These are phyloP conservation scores for Fraxinus latifolia DNA, from an alignment of 305 asterid species.

Conservation along the genomic window DNA sequence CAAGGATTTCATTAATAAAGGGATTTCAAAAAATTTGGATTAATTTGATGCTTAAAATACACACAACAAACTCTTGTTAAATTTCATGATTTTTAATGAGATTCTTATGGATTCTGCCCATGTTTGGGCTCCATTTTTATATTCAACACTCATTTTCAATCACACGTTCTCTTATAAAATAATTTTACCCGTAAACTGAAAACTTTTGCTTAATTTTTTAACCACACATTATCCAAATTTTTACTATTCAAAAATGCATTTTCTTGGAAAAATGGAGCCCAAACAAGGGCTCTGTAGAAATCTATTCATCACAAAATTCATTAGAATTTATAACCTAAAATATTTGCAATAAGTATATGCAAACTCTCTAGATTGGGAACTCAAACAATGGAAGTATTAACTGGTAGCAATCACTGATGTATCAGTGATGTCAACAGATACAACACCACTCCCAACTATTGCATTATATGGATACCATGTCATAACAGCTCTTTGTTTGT, in stretches of 20 bases:
- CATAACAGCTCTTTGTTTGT: background rate
- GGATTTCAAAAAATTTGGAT: background rate
- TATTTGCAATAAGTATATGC: background rate
- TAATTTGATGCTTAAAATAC: background rate
- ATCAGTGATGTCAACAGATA: background rate
- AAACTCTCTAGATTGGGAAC: constrained; percentile 11
- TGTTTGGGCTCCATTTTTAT: too few species aligned
- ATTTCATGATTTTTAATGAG: background rate
- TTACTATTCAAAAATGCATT: too few species aligned
- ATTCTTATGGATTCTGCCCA: background rate
- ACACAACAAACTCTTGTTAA: background rate
- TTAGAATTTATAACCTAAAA: background rate
- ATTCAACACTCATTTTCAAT: too few species aligned
- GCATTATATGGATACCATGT: background rate
- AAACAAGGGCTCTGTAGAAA: too few species aligned
- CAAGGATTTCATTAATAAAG: too few species aligned
- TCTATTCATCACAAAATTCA: background rate
- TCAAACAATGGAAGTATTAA: background rate
- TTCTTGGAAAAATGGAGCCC: too few species aligned
- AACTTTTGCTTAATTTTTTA: too few species aligned
- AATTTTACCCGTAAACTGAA: too few species aligned
- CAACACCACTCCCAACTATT: background rate
- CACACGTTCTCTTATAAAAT: too few species aligned
- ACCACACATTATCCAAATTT: too few species aligned
- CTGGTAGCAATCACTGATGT: background rate